Evolutionary conservation across 257 asterid genomes (phyloP), one percentile per base, ranked within the genome.

Genomic region (Fraxinus excelsior): DNA sequence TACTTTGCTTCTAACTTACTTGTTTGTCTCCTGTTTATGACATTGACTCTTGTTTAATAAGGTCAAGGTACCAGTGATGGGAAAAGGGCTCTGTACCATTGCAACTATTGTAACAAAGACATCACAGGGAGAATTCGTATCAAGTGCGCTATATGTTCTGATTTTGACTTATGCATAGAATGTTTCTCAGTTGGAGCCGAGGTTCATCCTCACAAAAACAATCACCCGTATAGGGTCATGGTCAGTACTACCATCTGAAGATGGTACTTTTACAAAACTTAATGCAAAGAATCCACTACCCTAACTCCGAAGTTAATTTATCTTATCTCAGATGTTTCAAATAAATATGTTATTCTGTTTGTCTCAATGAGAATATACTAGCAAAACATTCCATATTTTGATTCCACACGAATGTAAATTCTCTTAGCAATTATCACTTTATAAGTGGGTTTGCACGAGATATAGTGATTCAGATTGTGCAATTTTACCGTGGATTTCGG

Each of bases 121-220:
- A 85, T 92, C 71, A 78, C 94, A 0, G 96, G 97, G 84, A 86
- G 87, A 80, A 83, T 85, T 78, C 96, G 96, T 77, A 92, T 92
- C 74, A 92, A 92, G 79, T 92, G 97, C 87, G 95, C 87, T 65
- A 87, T 88, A n/a, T 92, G 95, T 77, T 89, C 92, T 21, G 96
- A 92, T 83, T 92, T 92, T 80, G 97, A 92, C 88, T 83, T 92
- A 34, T 92, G 97, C 85, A 82, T 92, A 46, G 97, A 92, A 74
- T 92, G 97, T 82, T 92, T 92, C 88, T 92, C 97, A 35, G 95
- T 92, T 18, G 97, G 97, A 73, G 95, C 89, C 14, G 97, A 92
- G 89, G 94, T 92, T 84, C 82, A 89, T 79, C 96, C 97, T 42
- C 97, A 92, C 84, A 88, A 89, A 84, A 88, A 94, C 85, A 80